Evolutionary conservation across 2,329 filamentous ascomycete genomes (phyloP), one percentile per base, ranked within the genome.

Genomic region (Pyrenochaeta sp.): DNA sequence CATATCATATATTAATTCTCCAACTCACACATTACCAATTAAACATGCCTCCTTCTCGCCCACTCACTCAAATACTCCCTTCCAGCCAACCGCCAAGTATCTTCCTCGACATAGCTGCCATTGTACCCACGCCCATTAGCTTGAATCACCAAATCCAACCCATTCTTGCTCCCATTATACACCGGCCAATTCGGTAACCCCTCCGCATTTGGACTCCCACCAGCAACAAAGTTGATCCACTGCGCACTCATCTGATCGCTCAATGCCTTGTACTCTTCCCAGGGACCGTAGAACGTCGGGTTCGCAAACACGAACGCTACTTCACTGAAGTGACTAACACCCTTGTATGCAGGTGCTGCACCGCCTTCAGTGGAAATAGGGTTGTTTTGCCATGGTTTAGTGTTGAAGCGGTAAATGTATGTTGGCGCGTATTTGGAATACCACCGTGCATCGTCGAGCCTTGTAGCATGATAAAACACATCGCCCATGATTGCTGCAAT

Each of bases 321-420:
- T 63, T 84, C 81, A 54, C 78, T 79, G 66, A 88, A 88, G 68
- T 88, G 86, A 4, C 81, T 79, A 0, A 83, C 82, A 1, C 83
- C 83, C 4, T 76, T 75, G 15, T 80, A 78, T 15, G 77, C 76
- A 0, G 78, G 74, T 1, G 72, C 64, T 5, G 81, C 68, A 12
- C 83, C 81, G n/a, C 81, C 80, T 0, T 80, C 70, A 7, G 80
- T 69, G 0, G 71, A 60, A 15, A 71, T 72, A 9, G 66, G 65
- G 52, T 56, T 58, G 52, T 72, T 54, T 43, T 66, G 59, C 58
- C 69, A 78, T 2, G 74, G 74, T 12, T 72, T 67, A 4, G 75
- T 77, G 67, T 89, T 86, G 79, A 89, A 90, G 47, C 85, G 82
- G 76, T 88, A 90, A 58, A 83, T 84, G 75, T 87, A 90, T 2